Evolutionary conservation across 331 rosid species (phyloP), one percentile per base, ranked within the genome.

Genomic region (Quercus phellos): DNA sequence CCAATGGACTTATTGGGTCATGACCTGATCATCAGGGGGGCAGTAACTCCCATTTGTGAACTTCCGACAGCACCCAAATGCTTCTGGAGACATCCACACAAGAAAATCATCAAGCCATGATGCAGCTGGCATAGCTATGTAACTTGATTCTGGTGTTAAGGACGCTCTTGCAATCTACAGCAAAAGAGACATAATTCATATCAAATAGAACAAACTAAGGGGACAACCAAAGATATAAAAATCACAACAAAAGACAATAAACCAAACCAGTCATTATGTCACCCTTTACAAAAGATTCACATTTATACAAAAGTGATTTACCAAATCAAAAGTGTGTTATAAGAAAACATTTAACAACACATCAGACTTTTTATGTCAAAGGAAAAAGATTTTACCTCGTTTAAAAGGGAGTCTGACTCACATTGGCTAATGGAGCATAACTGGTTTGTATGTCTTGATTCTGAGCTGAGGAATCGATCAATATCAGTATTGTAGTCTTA

Each of bases 31-130:
- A 91, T 91, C 90, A 12, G 98, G 99, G 51, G 99, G 97, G 78
- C 98, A 95, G 76, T 90, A 93, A 58, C 92, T 89, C 72, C 85
- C 94, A 86, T 92, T 91, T 11, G 86, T 90, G 84, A 95, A 95
- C 87, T 95, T 95, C 84, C 98, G 87, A 87, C 99, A 95, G 90
- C 99, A 95, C 72, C 99, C 99, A 91, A 95, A 95, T 82, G 99
- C 99, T 86, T 95, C 98, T 66, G 99, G 99, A 80, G 99, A 95
- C 75, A 92, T 83, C 99, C 99, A 95, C 78, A 95, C 97, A 74
- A 95, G 98, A 86, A 87, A 95, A 87, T 95, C 99, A 90, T 95
- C 99, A 68, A 95, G 99, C 99, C 99, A 95, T 13, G 99, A 95
- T 75, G 99, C 99, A 81, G 99, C 99, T 54, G 99, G 97, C 88